Evolutionary conservation across 257 asterid species (phyloP).

Genomic region (Fraxinus cuspidata): DNA sequence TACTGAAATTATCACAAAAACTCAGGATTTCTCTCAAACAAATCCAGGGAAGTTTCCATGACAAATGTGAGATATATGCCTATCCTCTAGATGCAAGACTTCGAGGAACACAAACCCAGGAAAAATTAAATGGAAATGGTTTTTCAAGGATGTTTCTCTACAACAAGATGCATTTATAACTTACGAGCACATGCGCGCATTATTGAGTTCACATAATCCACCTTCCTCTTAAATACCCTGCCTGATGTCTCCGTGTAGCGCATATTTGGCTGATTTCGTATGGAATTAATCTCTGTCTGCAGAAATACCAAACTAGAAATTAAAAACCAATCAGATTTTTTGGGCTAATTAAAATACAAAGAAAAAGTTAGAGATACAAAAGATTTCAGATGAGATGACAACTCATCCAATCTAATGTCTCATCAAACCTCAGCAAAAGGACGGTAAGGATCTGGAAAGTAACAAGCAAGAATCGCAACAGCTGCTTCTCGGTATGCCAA

Average conservation of each 20-base stretch:
- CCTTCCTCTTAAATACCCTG: conserved; percentile 76
- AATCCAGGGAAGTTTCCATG: conserved; percentile 6
- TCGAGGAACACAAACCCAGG: background rate
- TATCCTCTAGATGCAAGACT: conserved; percentile 9
- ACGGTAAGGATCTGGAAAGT: conserved; percentile 78
- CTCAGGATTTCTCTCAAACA: conserved; percentile 5
- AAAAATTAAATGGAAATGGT: conserved; percentile 9
- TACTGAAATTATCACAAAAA: conserved; percentile 14
- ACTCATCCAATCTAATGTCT: conserved; percentile 17
- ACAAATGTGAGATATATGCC: background rate
- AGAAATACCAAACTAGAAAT: conserved; percentile 30
- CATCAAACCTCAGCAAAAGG: conserved; percentile 67
- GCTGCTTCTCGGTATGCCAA: conserved; percentile 98
- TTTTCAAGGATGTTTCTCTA: background rate
- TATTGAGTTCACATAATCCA: conserved; percentile 78
- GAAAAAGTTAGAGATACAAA: conserved; percentile 1
- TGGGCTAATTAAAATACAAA: background rate
- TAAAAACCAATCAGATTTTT: conserved; percentile 10
- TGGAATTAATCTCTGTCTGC: conserved; percentile 89
- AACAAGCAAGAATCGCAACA: conserved; percentile 91
- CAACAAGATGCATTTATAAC: conserved; percentile 38
- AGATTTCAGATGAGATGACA: background rate
- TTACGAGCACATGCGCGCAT: conserved; percentile 97
- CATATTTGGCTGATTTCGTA: conserved; percentile 83
- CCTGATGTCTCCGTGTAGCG: conserved; percentile 66